Evolutionary conservation across 129 eudicot genomes (phyloP), one percentile per base, ranked within the genome.

Genomic region (carrot (Daucus carota)): DNA sequence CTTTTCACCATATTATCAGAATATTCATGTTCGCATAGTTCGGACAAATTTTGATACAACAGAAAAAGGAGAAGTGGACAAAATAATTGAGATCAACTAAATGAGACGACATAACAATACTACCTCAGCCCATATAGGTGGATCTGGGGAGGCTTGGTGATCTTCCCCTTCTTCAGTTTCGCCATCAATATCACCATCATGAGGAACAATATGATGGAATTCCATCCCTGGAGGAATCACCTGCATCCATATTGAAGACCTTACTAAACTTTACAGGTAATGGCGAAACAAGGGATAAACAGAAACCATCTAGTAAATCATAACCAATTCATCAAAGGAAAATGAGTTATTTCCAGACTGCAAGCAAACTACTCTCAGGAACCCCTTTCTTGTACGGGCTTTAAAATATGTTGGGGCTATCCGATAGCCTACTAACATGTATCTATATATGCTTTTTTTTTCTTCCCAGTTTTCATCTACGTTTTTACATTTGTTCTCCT

Each of bases 151-250:
- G 67, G 86, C 77, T 67, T 87, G 89, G 17, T 86, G 91, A 73
- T 95, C 99, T 67, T 95, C 99, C 70, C 78, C 85, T 77, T 79
- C 96, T 82, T 91, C 99, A 41, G 89, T 60, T 80, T 95, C 97
- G 43, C 89, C 88, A 68, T 95, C 99, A 89, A 91, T 80, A 77
- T 95, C 99, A 83, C 92, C 97, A 44, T 89, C 99, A 59, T 85
- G 99, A 73, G 99, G 99, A 79, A 88, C 86, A 75, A 95, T 89
- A 80, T 95, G 96, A 84, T 91, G 85, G 83, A 95, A 95, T 85
- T 95, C 99, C 99, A 95, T 95, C 32, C 99, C 99, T 31, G 99
- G 99, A 43, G 99, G 97, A 42, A 95, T 91, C 60, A 95, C 94
- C 99, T 91, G 86, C 65, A 78, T 68, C 44, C 68, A 44, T 74